These are phyloP conservation scores for Boechera stricta DNA, from an alignment of 345 rosid species.

Conservation along the genomic window DNA sequence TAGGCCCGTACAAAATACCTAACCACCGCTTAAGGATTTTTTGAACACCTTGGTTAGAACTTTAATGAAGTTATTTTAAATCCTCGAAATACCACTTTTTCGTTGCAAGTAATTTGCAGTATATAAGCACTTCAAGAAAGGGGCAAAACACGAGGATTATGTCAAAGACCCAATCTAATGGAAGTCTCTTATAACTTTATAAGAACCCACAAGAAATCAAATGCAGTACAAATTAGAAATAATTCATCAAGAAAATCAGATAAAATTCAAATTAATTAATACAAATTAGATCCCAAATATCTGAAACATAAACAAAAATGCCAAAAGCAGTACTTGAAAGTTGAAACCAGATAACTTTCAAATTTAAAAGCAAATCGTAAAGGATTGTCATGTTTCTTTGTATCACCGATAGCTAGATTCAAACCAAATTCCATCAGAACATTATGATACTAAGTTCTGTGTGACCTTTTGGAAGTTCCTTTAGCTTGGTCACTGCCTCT, in stretches of 20 bases:
- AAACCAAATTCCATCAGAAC: neutral
- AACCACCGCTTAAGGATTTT: no score
- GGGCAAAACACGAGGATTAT: neutral
- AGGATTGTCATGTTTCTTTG: neutral
- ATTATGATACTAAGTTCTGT: neutral
- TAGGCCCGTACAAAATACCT: no score
- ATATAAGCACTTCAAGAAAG: neutral
- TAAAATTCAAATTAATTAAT: no score
- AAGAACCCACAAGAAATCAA: no score
- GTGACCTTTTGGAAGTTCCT: neutral
- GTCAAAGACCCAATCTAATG: neutral
- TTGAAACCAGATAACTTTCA: neutral
- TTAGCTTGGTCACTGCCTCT: neutral
- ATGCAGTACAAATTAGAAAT: no score
- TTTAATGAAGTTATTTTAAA: no score
- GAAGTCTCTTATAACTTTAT: neutral
- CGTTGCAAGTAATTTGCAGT: neutral
- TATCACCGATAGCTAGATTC: neutral
- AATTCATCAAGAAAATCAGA: neutral
- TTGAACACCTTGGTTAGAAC: no score
- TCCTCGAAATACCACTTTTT: neutral
- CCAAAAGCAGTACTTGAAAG: neutral
- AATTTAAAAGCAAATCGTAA: neutral
- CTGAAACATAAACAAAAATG: no score
- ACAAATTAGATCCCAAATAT: no score